These are phyloP conservation scores for Crucihimalaya himalaica DNA, from an alignment of 345 rosid species.

Conservation along the genomic window DNA sequence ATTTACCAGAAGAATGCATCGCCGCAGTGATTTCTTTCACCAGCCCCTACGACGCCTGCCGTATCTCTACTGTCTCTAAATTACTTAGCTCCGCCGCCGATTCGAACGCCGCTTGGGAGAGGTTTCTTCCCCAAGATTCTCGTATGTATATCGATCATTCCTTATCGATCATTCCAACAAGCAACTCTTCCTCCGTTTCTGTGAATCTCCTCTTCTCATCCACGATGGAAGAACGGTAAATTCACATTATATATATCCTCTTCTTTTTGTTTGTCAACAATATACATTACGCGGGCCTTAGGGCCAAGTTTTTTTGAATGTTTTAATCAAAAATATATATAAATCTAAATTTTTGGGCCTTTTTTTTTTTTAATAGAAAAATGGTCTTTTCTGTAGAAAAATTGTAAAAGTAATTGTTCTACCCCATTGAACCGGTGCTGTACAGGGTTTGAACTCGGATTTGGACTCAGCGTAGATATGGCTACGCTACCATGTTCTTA, in stretches of 20 bases:
- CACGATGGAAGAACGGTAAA: conserved; percentile 48
- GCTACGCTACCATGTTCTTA: not conserved
- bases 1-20: conserved; percentile 43
- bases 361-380: no score
- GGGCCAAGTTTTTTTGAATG: no score
- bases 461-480: no score
- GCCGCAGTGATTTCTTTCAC: conserved; percentile 39
- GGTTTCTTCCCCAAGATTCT: conserved; percentile 38
- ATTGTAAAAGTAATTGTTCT: no score
- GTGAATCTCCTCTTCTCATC: conserved; percentile 36
- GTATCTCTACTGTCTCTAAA: conserved; percentile 36
- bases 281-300: not conserved
- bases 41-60: conserved; percentile 44
- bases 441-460: not conserved
- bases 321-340: no score
- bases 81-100: conserved; percentile 29
- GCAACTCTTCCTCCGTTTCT: conserved; percentile 41
- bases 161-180: conserved; percentile 35
- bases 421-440: no score
- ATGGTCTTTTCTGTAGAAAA: no score
- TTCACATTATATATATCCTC: not conserved
- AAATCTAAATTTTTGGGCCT: no score
- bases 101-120: conserved; percentile 43
- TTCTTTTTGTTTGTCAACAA: not conserved
- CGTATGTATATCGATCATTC: conserved; percentile 1